A percentile compares a stretch with the other conserved stretches of the same genome.
These are phyloP conservation scores for Diaporthe sp. DNA, from an alignment of 2,329 filamentous ascomycete species.

Conservation along the genomic window DNA sequence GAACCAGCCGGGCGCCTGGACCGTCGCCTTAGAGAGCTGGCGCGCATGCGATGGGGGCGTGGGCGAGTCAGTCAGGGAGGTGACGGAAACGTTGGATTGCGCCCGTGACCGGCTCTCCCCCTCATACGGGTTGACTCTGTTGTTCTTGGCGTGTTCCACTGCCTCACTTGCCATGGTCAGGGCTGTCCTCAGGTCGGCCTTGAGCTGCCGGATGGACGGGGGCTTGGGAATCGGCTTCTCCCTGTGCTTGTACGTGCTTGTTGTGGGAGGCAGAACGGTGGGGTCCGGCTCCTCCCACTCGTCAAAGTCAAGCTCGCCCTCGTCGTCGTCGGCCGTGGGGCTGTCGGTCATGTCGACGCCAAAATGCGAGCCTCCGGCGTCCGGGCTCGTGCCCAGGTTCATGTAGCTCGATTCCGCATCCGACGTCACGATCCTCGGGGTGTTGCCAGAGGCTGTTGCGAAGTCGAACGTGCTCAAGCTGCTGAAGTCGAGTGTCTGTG, in stretches of 20 bases:
- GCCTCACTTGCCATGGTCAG: conserved; percentile 78
- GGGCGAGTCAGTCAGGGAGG: conserved; percentile 40
- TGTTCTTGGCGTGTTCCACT: conserved; percentile 68
- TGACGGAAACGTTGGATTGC: conserved; percentile 39
- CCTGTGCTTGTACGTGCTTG: conserved; percentile 93
- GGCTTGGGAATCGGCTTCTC: conserved; percentile 86
- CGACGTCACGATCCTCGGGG: conserved; percentile 57
- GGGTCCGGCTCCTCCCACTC: conserved; percentile 76
- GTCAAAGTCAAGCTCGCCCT: conserved; percentile 65
- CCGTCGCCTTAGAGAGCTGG: conserved; percentile 45
- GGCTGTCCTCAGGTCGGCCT: conserved; percentile 74
- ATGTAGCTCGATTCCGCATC: conserved; percentile 73
- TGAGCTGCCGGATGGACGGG: conserved; percentile 84
- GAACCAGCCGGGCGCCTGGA: conserved; percentile 75
- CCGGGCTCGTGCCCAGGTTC: conserved; percentile 72
- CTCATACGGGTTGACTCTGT: conserved; percentile 38
- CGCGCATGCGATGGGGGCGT: conserved; percentile 41
- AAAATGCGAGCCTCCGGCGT: conserved; percentile 59
- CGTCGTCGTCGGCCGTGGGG: conserved; percentile 57
- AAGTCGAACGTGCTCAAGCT: conserved; percentile 61
- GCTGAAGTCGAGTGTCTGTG: conserved; percentile 70
- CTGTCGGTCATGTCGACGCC: conserved; percentile 49
- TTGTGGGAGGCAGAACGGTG: conserved; percentile 92
- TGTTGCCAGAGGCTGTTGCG: conserved; percentile 44
- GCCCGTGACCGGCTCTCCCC: conserved; percentile 48